Conservation (phyloP, 805 yeast species). For the Kodamaea laetipori region DNA sequence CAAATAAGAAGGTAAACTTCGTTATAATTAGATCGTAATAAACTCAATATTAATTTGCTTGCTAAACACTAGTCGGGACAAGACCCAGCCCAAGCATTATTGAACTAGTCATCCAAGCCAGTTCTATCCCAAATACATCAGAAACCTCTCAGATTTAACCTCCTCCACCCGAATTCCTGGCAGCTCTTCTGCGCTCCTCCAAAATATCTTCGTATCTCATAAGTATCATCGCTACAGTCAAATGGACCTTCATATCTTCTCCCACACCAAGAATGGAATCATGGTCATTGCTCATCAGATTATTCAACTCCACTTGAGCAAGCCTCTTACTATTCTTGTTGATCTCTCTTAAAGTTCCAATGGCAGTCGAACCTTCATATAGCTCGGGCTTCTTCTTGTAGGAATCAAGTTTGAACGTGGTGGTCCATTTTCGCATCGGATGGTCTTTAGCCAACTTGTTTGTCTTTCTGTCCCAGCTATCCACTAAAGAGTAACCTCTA, state of each 20-base stretch:
- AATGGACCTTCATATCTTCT: background rate
- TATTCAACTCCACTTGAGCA: background rate
- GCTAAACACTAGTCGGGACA: no score
- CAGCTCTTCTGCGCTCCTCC: background rate
- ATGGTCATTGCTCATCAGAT: background rate
- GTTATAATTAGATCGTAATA: no score
- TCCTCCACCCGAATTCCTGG: no score
- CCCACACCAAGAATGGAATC: background rate
- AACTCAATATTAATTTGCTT: no score
- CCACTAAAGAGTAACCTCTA: conserved; percentile 10
- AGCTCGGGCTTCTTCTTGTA: background rate
- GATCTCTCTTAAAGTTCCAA: background rate
- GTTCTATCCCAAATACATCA: no score
- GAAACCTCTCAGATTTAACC: no score
- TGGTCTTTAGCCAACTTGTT: conserved; percentile 7
- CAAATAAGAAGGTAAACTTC: no score
- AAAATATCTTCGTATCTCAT: background rate
- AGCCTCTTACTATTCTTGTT: background rate
- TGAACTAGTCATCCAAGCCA: no score
- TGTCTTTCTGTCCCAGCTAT: conserved; percentile 12
- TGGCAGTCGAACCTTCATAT: background rate
- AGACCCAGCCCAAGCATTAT: no score
- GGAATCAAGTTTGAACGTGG: background rate
- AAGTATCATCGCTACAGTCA: conserved; percentile 3
- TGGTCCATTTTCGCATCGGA: background rate